Evolutionary conservation across 129 eudicot genomes (phyloP), one percentile per base, ranked within the genome.

Genomic region (Mikania micrantha): DNA sequence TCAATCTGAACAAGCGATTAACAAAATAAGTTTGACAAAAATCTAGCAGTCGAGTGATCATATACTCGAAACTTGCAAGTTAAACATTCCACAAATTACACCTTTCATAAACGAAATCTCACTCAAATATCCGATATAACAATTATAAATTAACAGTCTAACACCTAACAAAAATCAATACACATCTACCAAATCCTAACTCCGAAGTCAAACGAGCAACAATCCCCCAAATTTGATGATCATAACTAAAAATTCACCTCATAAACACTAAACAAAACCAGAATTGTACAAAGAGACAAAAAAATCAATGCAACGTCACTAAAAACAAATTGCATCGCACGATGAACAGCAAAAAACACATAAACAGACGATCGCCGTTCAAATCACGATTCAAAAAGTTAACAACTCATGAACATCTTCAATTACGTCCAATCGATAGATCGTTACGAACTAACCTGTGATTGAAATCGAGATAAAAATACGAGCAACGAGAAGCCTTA

Each of bases 401-500:
- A 74, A 10, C 40, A 9, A 54, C 29, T n/a, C 27, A 15, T 4
- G 16, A 7, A 64, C 11, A 5, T 15, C 24, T 32, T 32, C 54
- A 1, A 40, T 7, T 27, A 20, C 19, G 11, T 53, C 40, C 0
- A 52, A 0, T 27, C 6, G 16, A 32, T 32, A 67, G 60, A 75
- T 74, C 74, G 9, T 11, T 31, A 27, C 44, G 5, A 12, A 59
- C 80, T 60, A 59, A 76, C 80, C 80, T 68, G 48, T 45, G 32
- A 32, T 39, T 21, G 20, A 19, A 34, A 74, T 66, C 12, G 3
- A 57, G 66, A 31, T 44, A 7, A 45, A n/a, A 75, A 35, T 42
- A 15, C 10, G 63, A 75, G 44, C 42, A 60, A 28, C 65, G 64
- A 45, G 49, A 52, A 67, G 48, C 80, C 80, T 75, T 76, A 76